A percentile compares a stretch with the other conserved stretches of the same genome.
Evolutionary conservation across 2,329 filamentous ascomycete genomes (phyloP).

Genomic region (Phaeosphaeriaceae sp.): DNA sequence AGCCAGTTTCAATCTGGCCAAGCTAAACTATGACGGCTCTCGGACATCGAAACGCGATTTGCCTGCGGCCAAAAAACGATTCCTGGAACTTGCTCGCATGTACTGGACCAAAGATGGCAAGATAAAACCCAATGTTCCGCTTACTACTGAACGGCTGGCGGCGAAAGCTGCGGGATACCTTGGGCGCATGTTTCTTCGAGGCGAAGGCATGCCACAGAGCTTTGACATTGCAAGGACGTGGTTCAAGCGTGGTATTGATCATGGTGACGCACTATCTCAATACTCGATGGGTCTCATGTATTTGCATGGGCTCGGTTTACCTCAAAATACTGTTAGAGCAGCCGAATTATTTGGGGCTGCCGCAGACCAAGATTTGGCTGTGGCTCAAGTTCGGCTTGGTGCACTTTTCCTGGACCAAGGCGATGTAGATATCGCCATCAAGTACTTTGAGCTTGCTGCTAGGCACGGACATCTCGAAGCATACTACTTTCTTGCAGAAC

Average conservation of each 20-base stretch:
- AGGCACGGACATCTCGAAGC: constrained; percentile 85
- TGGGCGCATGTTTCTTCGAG: constrained; percentile 86
- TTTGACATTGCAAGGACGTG: constrained; percentile 77
- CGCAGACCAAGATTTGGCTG: constrained; percentile 80
- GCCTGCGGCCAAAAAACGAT: constrained; percentile 77
- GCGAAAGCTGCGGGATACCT: constrained; percentile 86
- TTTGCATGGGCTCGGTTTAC: constrained; percentile 76
- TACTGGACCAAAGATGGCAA: constrained; percentile 86
- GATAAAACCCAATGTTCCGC: constrained; percentile 70
- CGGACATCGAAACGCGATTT: constrained; percentile 76
- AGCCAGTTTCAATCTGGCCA: constrained; percentile 83
- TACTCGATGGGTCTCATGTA: constrained; percentile 85
- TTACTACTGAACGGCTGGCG: constrained; percentile 76
- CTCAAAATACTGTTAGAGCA: constrained; percentile 73
- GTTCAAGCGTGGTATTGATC: constrained; percentile 79
- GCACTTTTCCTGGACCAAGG: constrained; percentile 87
- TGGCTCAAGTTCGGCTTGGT: constrained; percentile 82
- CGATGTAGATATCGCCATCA: constrained; percentile 77
- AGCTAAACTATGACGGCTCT: constrained; percentile 87
- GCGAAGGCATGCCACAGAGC: constrained; percentile 82
- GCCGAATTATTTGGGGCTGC: constrained; percentile 78
- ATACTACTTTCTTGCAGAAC: constrained; percentile 89
- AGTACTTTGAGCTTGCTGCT: constrained; percentile 87
- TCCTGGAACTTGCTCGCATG: constrained; percentile 76
- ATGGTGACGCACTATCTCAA: constrained; percentile 82